Evolutionary conservation across 2,329 filamentous ascomycete genomes (phyloP), one percentile per base, ranked within the genome.

Genomic region (Scorias spongiosa): DNA sequence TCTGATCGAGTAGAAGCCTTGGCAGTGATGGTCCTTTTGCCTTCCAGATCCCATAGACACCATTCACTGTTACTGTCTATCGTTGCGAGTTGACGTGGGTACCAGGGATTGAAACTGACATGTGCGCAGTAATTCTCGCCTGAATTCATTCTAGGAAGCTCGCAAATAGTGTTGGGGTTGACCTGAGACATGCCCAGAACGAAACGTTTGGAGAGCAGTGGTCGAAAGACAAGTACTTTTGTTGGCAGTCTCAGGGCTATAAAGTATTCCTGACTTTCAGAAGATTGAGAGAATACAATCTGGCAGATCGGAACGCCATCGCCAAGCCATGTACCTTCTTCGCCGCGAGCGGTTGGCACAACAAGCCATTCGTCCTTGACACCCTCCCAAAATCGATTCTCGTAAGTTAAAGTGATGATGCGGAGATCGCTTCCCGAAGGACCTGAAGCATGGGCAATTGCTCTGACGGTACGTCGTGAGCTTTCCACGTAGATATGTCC

Each of bases 61-160:
- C 82, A 88, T 45, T 65, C 67, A 1, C 81, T 81, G 29, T 63
- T 63, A 42, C 75, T 67, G 52, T 87, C 80, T 14, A 87, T 66
- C 20, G 86, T 66, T 12, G 70, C 78, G 42, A 87, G 62, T 52
- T 82, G 78, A 1, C 75, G 71, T 12, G 66, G 62, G 46, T 68
- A 74, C 57, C 63, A 74, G 0, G 80, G 74, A 49, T 79, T 80
- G 57, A 87, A 83, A 0, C 73, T 62, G 2, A 82, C 66, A 59
- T 87, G 32, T 5, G 15, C 32, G 32, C 32, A 36, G 15, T 12
- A 12, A 15, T 36, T 3, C 15, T 36, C 12, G 32, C 32, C 32
- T 5, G 11, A 5, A 36, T 12, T 12, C 4, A 15, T 15, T 12
- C 11, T 12, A 12, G 32, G 32, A 12, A 36, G 32, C 32, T 36